These are phyloP conservation scores for Epichloe hybrida DNA, from an alignment of 2,329 filamentous ascomycete species.

Conservation along the genomic window DNA sequence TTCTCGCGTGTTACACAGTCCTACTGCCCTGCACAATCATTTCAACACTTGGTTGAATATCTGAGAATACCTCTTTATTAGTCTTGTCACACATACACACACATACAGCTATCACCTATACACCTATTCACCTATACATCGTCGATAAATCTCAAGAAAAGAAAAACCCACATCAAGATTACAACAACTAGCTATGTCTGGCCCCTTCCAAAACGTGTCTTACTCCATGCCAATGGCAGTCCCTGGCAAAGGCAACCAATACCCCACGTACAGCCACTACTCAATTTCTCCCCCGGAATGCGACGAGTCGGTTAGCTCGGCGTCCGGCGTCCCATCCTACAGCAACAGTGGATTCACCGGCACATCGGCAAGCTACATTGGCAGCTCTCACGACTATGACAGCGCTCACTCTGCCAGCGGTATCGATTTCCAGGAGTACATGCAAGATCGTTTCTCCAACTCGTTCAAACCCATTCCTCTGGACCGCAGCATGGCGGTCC, in stretches of 20 bases:
- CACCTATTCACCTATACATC: not conserved
- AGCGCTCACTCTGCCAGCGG: conserved; percentile 48
- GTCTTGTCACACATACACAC: not conserved
- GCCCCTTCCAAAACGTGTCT: conserved; percentile 38
- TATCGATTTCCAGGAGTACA: conserved; percentile 83
- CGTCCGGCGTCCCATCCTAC: conserved; percentile 43
- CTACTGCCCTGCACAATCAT: not conserved
- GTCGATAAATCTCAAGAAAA: not conserved
- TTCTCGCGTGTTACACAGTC: not conserved
- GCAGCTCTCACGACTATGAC: conserved; percentile 56
- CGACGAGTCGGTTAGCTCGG: conserved; percentile 51
- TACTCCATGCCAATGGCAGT: conserved; percentile 50
- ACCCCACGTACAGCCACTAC: conserved; percentile 43
- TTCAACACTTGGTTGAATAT: not conserved
- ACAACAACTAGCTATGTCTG: conserved; percentile 35
- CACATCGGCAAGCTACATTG: conserved; percentile 50
- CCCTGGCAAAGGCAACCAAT: conserved; percentile 47
- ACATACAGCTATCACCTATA: not conserved
- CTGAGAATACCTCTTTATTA: not conserved
- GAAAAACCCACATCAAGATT: conserved; percentile 8
- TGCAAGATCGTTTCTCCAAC: conserved; percentile 75
- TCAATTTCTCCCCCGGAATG: conserved; percentile 65
- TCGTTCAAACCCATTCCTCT: conserved; percentile 67
- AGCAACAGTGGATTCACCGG: conserved; percentile 36
- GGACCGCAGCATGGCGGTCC: conserved; percentile 59